Evolutionary conservation across 306 rosid genomes (phyloP), one percentile per base, ranked within the genome.

Genomic region (Pyrus communis): DNA sequence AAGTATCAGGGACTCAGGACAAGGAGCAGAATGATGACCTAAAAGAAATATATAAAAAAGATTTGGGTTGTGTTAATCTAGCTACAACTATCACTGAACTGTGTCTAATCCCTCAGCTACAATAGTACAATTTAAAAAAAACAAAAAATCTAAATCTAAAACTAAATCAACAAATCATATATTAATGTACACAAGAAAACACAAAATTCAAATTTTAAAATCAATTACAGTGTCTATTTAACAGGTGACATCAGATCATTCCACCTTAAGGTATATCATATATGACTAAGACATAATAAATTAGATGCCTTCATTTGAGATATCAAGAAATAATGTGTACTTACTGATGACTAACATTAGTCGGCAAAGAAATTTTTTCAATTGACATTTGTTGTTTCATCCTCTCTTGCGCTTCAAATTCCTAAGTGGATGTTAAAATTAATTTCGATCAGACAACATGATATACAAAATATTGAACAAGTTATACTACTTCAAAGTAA

Each of bases 391-490:
- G 98, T 79, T 80, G 97, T 86, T 87, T 96, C 91, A 86, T 92
- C 89, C 98, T 89, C 87, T 96, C 98, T 69, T 92, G 97, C 30
- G 87, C 87, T 91, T 96, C 99, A 82, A 88, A 92, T 82, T 89
- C 96, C 99, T 96, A 79, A 73, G 77, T 80, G 78, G 78, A 83
- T 58, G 33, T 78, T 51, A 70, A 35, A 23, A 60, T 57, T 45
- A 78, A 63, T 45, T 43, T 59, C 25, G 18, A 66, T 52, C 66
- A 1, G 66, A 69, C n/a, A 64, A 69, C 54, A 61, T 52, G 62
- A 49, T 45, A 61, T 52, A 69, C 15, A 35, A n/a, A 60, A 72
- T 22, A 70, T 43, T 30, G 17, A 15, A 22, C 46, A 25, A 66
- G 51, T 66, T 10, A 21, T 38, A 4, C 12, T 7, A 19, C 7